These are phyloP conservation scores for Aureobasidium pullulans DNA, from an alignment of 2,329 filamentous ascomycete genomes.

Conservation along the genomic window DNA sequence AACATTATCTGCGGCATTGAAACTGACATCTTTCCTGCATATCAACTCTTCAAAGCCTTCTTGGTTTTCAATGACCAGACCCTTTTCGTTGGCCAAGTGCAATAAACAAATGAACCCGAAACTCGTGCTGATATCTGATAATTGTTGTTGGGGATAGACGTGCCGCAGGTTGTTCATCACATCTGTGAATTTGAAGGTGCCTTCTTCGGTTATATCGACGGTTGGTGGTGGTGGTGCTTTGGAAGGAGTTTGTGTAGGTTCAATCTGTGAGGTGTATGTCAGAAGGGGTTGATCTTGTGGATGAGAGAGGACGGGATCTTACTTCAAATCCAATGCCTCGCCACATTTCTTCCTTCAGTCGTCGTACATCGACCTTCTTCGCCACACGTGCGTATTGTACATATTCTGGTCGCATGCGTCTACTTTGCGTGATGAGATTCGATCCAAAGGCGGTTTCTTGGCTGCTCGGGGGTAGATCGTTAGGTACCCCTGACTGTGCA, in stretches of 20 bases:
- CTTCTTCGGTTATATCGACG: slow-evolving; percentile 38
- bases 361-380: slow-evolving; percentile 59
- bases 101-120: slow-evolving; percentile 89
- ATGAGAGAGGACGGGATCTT: background rate
- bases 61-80: slow-evolving; percentile 64
- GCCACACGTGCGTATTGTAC: slow-evolving; percentile 59
- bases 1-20: slow-evolving; percentile 27
- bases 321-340: slow-evolving; percentile 49
- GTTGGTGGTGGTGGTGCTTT: slow-evolving; percentile 24
- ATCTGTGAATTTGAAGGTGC: slow-evolving; percentile 71
- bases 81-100: slow-evolving; percentile 89
- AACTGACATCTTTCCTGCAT: slow-evolving; percentile 40
- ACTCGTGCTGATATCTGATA: slow-evolving; percentile 91
- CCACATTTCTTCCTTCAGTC: slow-evolving; percentile 61
- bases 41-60: slow-evolving; percentile 43
- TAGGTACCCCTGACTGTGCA: slow-evolving; percentile 26
- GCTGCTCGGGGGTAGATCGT: slow-evolving; percentile 33
- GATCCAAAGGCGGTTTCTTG: slow-evolving; percentile 52
- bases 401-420: slow-evolving; percentile 55
- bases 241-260: slow-evolving; percentile 31
- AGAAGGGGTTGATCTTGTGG: background rate
- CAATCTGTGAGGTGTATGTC: slow-evolving; percentile 16
- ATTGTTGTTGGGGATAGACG: slow-evolving; percentile 76
- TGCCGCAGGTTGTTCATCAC: slow-evolving; percentile 83
- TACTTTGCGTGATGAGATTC: slow-evolving; percentile 55